Evolutionary conservation across 257 asterid genomes (phyloP).

Genomic region (Jacaranda mimosifolia): DNA sequence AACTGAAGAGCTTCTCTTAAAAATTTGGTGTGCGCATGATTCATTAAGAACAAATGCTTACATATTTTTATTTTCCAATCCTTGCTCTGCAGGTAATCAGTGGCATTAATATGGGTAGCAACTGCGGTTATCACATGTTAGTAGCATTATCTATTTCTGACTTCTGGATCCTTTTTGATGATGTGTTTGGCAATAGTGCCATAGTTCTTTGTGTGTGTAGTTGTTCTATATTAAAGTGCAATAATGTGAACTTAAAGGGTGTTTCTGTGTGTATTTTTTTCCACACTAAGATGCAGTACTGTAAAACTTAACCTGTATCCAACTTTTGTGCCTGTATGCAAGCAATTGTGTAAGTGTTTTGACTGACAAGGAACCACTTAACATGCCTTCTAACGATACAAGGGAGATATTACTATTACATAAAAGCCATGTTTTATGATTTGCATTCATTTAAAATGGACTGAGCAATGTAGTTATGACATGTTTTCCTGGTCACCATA

Average conservation of each 20-base stretch:
- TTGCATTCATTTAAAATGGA: slow-evolving; percentile 9
- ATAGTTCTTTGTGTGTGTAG: neutral
- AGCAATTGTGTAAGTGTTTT: slow-evolving; percentile 1
- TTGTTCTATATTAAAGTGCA: slow-evolving; percentile 12
- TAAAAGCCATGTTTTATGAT: neutral
- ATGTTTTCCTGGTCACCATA: slow-evolving; percentile 7
- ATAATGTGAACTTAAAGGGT: slow-evolving; percentile 26
- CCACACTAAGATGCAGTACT: slow-evolving; percentile 8
- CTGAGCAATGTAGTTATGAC: slow-evolving; percentile 16
- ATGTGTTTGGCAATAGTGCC: neutral
- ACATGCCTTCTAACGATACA: slow-evolving; percentile 7
- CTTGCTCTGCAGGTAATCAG: slow-evolving; percentile 75
- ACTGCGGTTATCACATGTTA: slow-evolving; percentile 84
- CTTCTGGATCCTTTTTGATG: slow-evolving; percentile 25
- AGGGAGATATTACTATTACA: neutral
- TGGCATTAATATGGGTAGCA: slow-evolving; percentile 91
- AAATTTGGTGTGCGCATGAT: slow-evolving; percentile 4
- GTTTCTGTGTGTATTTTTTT: neutral
- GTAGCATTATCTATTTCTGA: slow-evolving; percentile 40
- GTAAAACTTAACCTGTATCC: slow-evolving; percentile 14
- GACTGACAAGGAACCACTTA: neutral
- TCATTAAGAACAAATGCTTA: slow-evolving; percentile 22
- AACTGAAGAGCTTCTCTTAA: slow-evolving; percentile 5
- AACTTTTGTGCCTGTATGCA: neutral
- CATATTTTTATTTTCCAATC: slow-evolving; percentile 30